Conservation (phyloP, 805 yeast species). For the Candida alai region DNA sequence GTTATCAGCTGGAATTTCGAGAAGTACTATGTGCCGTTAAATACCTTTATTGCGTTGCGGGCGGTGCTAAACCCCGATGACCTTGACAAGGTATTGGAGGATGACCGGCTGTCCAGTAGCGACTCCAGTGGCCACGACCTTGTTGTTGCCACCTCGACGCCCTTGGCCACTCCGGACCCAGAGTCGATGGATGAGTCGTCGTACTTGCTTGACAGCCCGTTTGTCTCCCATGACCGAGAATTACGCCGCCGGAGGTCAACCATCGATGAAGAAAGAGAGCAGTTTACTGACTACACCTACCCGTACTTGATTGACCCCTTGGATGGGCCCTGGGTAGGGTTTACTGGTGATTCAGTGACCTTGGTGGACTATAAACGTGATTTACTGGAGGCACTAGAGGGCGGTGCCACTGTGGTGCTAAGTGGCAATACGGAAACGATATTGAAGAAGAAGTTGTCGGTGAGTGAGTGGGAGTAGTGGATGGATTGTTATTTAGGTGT, state of each 20-base stretch:
- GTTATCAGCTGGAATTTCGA: conserved; percentile 49
- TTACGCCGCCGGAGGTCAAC: conserved; percentile 36
- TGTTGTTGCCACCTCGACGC: conserved; percentile 5
- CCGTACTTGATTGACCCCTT: conserved; percentile 45
- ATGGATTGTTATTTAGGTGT: too few species aligned
- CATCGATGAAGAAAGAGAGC: conserved; percentile 55
- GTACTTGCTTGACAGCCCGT: conserved; percentile 13
- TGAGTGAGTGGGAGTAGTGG: conserved; percentile 36
- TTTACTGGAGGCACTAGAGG: conserved; percentile 16
- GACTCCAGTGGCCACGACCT: background rate
- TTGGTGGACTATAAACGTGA: conserved; percentile 29
- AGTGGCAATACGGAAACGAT: conserved; percentile 20
- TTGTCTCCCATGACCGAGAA: conserved; percentile 5
- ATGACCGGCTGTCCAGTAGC: conserved; percentile 11
- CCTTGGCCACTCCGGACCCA: conserved; percentile 13
- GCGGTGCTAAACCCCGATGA: conserved; percentile 47
- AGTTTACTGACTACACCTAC: conserved; percentile 45
- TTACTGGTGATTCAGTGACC: conserved; percentile 48
- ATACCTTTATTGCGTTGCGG: conserved; percentile 54
- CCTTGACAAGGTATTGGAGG: conserved; percentile 41
- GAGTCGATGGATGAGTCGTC: conserved; percentile 19
- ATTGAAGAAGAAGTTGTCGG: conserved; percentile 22
- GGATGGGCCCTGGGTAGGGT: conserved; percentile 57
- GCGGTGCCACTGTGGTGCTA: conserved; percentile 15
- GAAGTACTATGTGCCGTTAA: conserved; percentile 50